Base-by-base conservation (phyloP, 805 yeast species). In the Candida caryicola region DNA sequence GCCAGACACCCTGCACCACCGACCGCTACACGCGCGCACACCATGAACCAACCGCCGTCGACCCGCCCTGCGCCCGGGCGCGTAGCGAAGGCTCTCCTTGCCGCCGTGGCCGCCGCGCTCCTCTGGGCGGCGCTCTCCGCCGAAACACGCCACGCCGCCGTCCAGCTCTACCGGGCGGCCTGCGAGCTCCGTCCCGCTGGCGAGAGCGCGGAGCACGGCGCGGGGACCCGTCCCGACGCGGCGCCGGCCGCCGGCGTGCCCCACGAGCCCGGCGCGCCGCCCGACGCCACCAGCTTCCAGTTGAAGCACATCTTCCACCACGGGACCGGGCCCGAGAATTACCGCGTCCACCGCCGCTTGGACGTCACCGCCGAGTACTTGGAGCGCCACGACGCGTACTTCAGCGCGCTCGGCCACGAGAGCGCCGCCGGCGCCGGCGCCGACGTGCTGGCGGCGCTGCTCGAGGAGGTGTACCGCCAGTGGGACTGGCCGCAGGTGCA, bases 301-400 rank as follows among this genome's bases (percentile, higher is more conserved):
- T 47, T 81, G 18, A 78, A 69, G 47, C 87, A 82, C 51, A 71
- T 82, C 3, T 78, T 64, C 49, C 87, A 82, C 50, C 83, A 78
- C 49, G 79, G 78, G 35, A 68, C 81, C 0, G 77, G 76, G 7
- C 23, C 36, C 9, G 39, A 51, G n/a, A 46, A 67, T 37, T 62
- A 67, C 33, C 60, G 57, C 17, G 45, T 59, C 0, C 82, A 76
- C 48, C 60, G 72, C 16, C 57, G 82, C 35, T 52, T 80, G 33
- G 83, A 79, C 46, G 59, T 77, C 8, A 74, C 80, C 0, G 62
- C 62, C 0, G 59, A 56, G 30, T 71, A 67, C 45, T 45, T 74
- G 29, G 49, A 41, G 14, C 40, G 31, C 17, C 44, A 51, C 29
- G 23, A 18, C 4, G 25, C 29, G 9, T 38, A 43, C n/a, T 34